These are phyloP conservation scores for Lunularia cruciata DNA, from an alignment of 225 moss, liverwort and hornwort species.

Conservation along the genomic window DNA sequence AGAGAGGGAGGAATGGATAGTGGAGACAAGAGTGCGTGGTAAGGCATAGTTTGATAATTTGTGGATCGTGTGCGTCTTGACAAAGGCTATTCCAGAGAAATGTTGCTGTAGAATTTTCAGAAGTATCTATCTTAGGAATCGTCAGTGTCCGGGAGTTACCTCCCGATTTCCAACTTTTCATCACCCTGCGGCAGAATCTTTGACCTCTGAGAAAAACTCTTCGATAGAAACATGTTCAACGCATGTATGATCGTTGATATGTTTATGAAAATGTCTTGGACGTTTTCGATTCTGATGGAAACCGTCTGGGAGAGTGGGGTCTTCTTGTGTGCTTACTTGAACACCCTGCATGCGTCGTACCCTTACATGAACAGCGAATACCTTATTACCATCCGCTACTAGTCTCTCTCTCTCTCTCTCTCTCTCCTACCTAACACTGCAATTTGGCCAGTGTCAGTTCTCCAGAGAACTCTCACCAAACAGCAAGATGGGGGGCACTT, in stretches of 20 bases:
- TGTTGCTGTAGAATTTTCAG: not conserved
- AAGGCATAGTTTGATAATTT: not conserved
- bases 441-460: not conserved
- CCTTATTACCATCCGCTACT: conserved; percentile 20
- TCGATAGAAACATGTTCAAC: conserved; percentile 27
- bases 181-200: too few species aligned
- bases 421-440: not conserved
- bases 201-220: not conserved
- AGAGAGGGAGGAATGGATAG: too few species aligned
- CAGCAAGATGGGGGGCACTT: not conserved
- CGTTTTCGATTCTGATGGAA: not conserved
- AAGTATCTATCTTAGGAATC: not conserved
- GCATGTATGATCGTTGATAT: conserved; percentile 16
- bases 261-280: not conserved
- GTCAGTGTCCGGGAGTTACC: not conserved
- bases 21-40: too few species aligned
- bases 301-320: conserved; percentile 10
- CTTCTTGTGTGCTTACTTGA: conserved; percentile 3
- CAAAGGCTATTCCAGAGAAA: not conserved
- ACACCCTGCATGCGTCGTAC: conserved; percentile 10
- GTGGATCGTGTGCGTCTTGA: not conserved
- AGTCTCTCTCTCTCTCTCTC: not conserved
- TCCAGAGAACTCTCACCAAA: not conserved
- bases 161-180: not conserved
- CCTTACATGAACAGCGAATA: conserved; percentile 24